Evolutionary conservation across 2,329 filamentous ascomycete species (phyloP), one percentile per base, ranked within the genome.

Genomic region (Ploettnerulaceae sp.): DNA sequence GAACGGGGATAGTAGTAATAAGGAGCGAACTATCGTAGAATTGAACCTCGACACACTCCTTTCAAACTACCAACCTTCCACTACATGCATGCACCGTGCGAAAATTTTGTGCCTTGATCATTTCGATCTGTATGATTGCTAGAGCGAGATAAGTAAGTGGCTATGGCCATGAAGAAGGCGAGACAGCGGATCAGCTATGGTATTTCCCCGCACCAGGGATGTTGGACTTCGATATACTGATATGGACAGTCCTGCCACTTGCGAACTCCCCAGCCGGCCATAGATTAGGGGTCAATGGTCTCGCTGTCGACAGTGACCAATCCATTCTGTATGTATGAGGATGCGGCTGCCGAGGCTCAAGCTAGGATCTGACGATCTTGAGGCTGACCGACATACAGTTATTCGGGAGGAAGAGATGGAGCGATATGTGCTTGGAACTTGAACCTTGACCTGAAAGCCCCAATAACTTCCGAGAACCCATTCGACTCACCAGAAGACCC

Each of bases 361-460:
- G 48, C 45, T 46, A 39, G 45, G 44, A 47, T 38, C 32, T 11
- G 38, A 38, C n/a, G 33, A 37, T 32, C 26, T 26, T 14, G 15
- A 48, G 17, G 39, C 54, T 57, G 41, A 56, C 42, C n/a, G 22
- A n/a, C 31, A 26, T 50, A 50, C 57, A 96, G 90, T 61, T 98
- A 97, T 70, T 96, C 93, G 35, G 93, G 89, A 56, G 93, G 93
- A 50, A 84, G 93, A 64, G 93, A 98, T 68, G 93, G 93, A 59
- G 86, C 93, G 40, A 84, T 98, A 57, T 98, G 93, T 70, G 89
- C 91, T 51, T 98, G 93, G 93, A 84, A 97, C 67, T 72, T 96
- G 43, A 79, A 88, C 61, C 79, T 87, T 61, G 77, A 89, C 64
- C 72, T 86, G 53, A 70, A 70, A 34, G 47, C 40, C 22, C 45